Evolutionary conservation across 352 stramenopile species (phyloP).

Genomic region (Globisporangium carolinianum): DNA sequence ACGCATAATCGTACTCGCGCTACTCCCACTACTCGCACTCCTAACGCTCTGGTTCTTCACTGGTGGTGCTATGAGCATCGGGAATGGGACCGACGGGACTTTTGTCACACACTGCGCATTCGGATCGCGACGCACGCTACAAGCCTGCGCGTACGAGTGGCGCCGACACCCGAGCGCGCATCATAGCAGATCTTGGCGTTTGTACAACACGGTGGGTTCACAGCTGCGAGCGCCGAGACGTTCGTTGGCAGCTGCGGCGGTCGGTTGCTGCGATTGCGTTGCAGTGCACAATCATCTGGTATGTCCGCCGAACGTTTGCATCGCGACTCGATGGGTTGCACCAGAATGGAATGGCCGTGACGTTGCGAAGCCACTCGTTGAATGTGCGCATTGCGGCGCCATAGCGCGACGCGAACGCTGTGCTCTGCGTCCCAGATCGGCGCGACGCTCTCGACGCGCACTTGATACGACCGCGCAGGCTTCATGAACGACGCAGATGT

Average conservation of each 20-base stretch:
- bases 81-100: conserved; percentile 36
- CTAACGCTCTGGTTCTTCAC: conserved; percentile 16
- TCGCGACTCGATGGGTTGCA: conserved; percentile 35
- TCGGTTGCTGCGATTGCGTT: conserved; percentile 21
- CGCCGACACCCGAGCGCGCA: conserved; percentile 37
- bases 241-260: conserved; percentile 29
- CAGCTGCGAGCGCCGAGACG: conserved; percentile 24
- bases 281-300: conserved; percentile 48
- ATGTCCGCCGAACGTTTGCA: conserved; percentile 43
- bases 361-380: conserved; percentile 32
- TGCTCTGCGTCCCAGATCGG: conserved; percentile 42
- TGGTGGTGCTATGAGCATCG: conserved; percentile 23
- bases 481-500: conserved; percentile 32
- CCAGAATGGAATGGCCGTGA: conserved; percentile 55
- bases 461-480: conserved; percentile 45
- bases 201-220: conserved; percentile 55
- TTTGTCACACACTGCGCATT: conserved; percentile 26
- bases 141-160: conserved; percentile 61
- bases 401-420: conserved; percentile 38
- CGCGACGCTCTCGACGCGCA: conserved; percentile 42
- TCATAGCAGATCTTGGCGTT: conserved; percentile 52
- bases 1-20: neutral
- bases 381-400: conserved; percentile 20
- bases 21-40: neutral
- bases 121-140: conserved; percentile 39